Base-by-base conservation (phyloP, 805 yeast genomes). In the Yamadazyma insecticola region DNA sequence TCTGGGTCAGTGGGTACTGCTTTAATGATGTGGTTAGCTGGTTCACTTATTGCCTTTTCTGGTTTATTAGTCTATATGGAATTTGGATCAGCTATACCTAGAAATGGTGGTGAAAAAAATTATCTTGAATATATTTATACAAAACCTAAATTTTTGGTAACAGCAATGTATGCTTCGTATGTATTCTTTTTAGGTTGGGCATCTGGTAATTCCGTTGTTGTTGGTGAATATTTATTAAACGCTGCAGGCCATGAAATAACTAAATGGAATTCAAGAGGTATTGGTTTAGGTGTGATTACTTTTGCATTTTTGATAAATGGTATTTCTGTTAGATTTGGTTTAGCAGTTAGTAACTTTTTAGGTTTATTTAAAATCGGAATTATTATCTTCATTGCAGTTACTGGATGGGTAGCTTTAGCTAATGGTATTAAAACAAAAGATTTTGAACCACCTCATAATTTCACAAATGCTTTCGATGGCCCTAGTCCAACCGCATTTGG, bases 91-190 rank as follows among this genome's bases (percentile, higher is more conserved):
- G 78, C 76, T 28, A 75, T 82, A 35, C 85, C 86, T 28, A 74
- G 81, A 59, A 83, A 84, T 48, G 95, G 95, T 43, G 95, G 92
- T 44, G 95, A 85, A 50, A 83, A 82, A 57, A 82, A 81, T 48
- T 85, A 85, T 51, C 59, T 85, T 45, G 92, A 84, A 52, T 79
- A 71, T 44, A 73, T 82, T 29, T 85, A 68, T 60, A 67, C 66
- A 29, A 76, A 72, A 44, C 95, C 95, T 24, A 71, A 63, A 51
- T 82, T 79, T 49, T 63, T 85, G 37, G 70, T 80, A 27, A 78
- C 84, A 16, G 74, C 67, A 37, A 63, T 62, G 69, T 65, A 65
- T 45, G 88, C 86, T 0, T 64, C 88, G 2, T 81, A 82, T 48
- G 77, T 78, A 12, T 77, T 85, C 48, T 70, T 82, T 47, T 63